Evolutionary conservation across 2,329 filamentous ascomycete species (phyloP).

Genomic region (Colletotrichum sp.): DNA sequence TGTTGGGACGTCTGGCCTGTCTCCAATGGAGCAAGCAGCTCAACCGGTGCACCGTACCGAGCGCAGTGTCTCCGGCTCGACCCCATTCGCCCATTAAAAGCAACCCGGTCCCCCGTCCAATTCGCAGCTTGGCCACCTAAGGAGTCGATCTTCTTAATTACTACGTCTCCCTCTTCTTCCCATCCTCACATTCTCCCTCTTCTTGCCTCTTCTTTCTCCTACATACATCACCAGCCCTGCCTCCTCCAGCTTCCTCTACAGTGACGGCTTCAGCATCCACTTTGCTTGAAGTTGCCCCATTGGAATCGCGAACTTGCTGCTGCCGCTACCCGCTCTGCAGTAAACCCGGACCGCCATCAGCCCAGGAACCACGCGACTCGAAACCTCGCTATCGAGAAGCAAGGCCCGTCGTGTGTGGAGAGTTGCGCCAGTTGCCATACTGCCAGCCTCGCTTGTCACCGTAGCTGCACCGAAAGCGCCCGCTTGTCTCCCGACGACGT

Average conservation of each 20-base stretch:
- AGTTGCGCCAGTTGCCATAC: constrained; percentile 12
- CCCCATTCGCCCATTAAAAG: constrained; percentile 21
- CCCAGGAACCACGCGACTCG: constrained; percentile 11
- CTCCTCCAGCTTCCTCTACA: not conserved
- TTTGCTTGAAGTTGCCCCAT: not conserved
- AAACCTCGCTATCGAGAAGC: not conserved
- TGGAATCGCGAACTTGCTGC: constrained; percentile 1
- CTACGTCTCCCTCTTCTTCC: not conserved
- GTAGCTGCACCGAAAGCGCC: not conserved
- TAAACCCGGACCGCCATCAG: not conserved
- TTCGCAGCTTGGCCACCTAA: constrained; percentile 10
- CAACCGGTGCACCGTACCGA: constrained; percentile 5
- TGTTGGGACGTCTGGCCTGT: not conserved
- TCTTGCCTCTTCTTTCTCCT: not conserved
- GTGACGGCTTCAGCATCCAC: not conserved
- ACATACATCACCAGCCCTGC: not conserved
- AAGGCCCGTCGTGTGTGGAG: constrained; percentile 1
- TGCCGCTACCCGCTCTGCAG: constrained; percentile 15
- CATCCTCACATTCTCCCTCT: not conserved
- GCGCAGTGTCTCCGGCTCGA: constrained; percentile 10
- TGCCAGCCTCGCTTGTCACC: not conserved
- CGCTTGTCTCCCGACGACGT: constrained; percentile 7
- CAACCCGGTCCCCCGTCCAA: constrained; percentile 18
- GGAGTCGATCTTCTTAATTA: constrained; percentile 16
- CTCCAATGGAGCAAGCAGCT: not conserved